Base-by-base conservation (phyloP, 2,329 filamentous ascomycete genomes). In the Colletotrichum agaves region DNA sequence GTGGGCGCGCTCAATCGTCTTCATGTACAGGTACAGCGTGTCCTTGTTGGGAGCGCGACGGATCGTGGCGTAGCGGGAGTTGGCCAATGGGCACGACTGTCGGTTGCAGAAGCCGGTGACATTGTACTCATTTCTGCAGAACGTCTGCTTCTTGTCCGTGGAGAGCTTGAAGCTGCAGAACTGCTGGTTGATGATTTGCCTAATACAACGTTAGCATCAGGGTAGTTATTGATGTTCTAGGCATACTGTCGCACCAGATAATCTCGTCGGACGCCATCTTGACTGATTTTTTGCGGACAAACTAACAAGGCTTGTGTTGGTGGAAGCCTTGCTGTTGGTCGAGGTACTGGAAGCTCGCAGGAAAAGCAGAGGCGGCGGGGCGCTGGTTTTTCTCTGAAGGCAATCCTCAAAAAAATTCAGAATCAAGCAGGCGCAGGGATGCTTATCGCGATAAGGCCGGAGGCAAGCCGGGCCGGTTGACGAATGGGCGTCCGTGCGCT, bases 91-190 rank as follows among this genome's bases (percentile, higher is more conserved):
- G 78, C 94, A 97, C 61, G 92, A 93, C 79, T 97, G 93, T 66
- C 93, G 87, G 77, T 93, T 94, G 82, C 93, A 96, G 70, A 95
- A 87, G 62, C 93, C 91, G 12, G 88, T 92, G 57, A 94, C 91
- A 78, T 97, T 97, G 86, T 94, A 91, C 81, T 95, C 94, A 81
- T 98, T 97, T 78, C 95, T 91, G 81, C 96, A 99, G 81, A 98
- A 99, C 75, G 90, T 98, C 79, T 96, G 91, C 67, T 91, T 88
- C 80, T 95, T 97, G 23, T 93, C 92, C 19, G 91, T 93, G 83
- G 89, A 97, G 73, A 98, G 85, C 78, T 98, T 98, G 85, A 94
- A 98, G 58, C 92, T 91, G 84, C 96, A 98, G 79, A 96, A 97
- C 77, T 95, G 92, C 81, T 96, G 93, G 81, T 97, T 97, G 73